Conservation (phyloP, 176 grass and related monocot genomes). For the Aechmea fasciata region DNA sequence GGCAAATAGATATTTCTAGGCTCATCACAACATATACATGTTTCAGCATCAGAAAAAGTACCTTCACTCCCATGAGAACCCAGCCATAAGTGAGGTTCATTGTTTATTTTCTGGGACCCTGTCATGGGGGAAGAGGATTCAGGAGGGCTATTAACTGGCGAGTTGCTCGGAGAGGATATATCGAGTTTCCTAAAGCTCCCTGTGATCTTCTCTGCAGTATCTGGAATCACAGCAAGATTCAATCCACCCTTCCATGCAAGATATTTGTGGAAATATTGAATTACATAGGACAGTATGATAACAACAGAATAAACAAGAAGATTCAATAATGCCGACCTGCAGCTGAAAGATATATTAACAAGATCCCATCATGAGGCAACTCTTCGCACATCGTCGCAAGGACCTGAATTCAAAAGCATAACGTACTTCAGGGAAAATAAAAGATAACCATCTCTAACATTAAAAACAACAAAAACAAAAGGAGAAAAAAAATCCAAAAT, state of each 20-base stretch:
- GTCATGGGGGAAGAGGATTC: neutral
- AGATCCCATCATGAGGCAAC: conserved; percentile 8
- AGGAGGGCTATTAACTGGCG: neutral
- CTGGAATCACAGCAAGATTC: neutral
- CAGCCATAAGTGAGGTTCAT: conserved; percentile 1
- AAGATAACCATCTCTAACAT: neutral
- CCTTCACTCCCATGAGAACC: conserved; percentile 22
- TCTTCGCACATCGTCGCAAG: conserved; percentile 12
- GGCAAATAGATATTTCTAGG: neutral
- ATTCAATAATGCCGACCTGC: neutral
- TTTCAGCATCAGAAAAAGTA: neutral
- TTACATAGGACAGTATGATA: neutral
- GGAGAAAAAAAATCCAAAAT: no score
- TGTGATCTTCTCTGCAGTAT: neutral
- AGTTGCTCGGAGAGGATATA: conserved; percentile 2
- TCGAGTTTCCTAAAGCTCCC: neutral
- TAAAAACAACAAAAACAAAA: no score
- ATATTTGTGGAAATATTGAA: neutral
- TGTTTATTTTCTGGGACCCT: neutral
- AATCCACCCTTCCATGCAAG: neutral
- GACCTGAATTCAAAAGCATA: conserved; percentile 4
- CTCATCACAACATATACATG: neutral
- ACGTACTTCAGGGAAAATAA: neutral
- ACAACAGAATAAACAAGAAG: neutral
- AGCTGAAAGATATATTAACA: conserved; percentile 20